Evolutionary conservation across 2,329 filamentous ascomycete species (phyloP).

Genomic region (Scedosporium dehoogii): DNA sequence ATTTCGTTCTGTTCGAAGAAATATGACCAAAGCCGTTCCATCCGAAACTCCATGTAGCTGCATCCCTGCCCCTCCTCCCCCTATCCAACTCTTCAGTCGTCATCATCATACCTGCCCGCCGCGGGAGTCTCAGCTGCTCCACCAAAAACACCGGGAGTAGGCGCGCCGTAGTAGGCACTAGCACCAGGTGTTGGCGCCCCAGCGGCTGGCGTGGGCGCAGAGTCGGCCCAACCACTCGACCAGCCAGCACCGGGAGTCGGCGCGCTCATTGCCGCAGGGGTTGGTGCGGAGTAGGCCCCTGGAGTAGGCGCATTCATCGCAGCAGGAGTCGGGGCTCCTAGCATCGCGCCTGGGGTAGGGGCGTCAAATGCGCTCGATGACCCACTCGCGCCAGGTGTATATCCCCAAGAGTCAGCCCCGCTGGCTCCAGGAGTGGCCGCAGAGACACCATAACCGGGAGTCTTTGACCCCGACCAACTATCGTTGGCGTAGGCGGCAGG

Average conservation of each 20-base stretch:
- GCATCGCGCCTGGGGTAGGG: conserved; percentile 52
- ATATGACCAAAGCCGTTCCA: background rate
- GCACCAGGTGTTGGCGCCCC: conserved; percentile 62
- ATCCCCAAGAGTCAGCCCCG: conserved; percentile 50
- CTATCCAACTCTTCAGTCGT: conserved; percentile 25
- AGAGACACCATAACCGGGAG: conserved; percentile 59
- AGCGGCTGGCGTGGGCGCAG: conserved; percentile 56
- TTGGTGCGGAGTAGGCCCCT: conserved; percentile 56
- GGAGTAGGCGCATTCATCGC: conserved; percentile 62
- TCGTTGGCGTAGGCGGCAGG: conserved; percentile 49
- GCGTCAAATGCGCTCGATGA: conserved; percentile 53
- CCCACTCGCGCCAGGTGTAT: conserved; percentile 39
- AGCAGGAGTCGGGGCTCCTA: conserved; percentile 50
- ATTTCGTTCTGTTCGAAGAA: background rate
- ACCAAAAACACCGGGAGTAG: conserved; percentile 53
- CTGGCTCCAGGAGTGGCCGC: conserved; percentile 49
- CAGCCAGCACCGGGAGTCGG: conserved; percentile 60
- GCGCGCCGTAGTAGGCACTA: conserved; percentile 51
- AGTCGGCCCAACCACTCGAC: conserved; percentile 51
- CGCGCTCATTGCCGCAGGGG: conserved; percentile 49
- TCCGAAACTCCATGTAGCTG: conserved; percentile 4
- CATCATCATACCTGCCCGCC: conserved; percentile 46
- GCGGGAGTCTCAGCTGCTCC: conserved; percentile 51
- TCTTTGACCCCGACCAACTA: conserved; percentile 63
- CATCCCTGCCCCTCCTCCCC: background rate